phyloP scores from a whole-genome alignment of 1,284 basidiomycete species.

The Austropuccinia psidii region DNA sequence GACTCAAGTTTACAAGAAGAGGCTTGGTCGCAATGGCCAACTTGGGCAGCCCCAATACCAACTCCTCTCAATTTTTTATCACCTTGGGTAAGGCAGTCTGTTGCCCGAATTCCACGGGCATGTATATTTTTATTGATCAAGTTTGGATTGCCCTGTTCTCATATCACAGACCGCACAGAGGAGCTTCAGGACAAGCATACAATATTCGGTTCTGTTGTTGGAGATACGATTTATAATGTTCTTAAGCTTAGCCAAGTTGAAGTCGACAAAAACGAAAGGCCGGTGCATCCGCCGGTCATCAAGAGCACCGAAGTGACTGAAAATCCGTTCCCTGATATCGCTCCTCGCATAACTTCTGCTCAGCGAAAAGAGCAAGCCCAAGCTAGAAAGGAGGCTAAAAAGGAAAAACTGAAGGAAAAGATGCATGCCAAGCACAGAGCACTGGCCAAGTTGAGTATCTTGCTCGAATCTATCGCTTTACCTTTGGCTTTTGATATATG shows the following conservation, averaged over 20 bases:
- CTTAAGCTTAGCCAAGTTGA: constrained; percentile 71
- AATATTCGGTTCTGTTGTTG: constrained; percentile 58
- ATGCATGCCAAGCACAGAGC: constrained; percentile 34
- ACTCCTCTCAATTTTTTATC: constrained; percentile 49
- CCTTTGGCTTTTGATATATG: no score
- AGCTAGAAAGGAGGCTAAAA: constrained; percentile 65
- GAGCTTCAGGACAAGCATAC: constrained; percentile 84
- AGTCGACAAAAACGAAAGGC: constrained; percentile 69
- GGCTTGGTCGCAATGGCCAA: constrained; percentile 94
- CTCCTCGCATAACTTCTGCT: constrained; percentile 89
- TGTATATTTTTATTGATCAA: background rate
- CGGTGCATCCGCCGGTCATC: constrained; percentile 85
- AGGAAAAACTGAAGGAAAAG: constrained; percentile 63
- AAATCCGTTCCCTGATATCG: constrained; percentile 88
- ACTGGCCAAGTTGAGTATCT: constrained; percentile 21
- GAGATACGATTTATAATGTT: constrained; percentile 49
- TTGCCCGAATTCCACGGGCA: background rate
- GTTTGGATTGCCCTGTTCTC: background rate
- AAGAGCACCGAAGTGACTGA: constrained; percentile 72
- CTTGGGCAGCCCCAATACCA: constrained; percentile 55
- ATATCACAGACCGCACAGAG: constrained; percentile 66
- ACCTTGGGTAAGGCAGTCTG: background rate
- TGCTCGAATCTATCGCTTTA: background rate
- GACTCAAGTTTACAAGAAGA: constrained; percentile 69
- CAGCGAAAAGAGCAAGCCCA: constrained; percentile 74